These are phyloP conservation scores for Biancaea sappan DNA, from an alignment of 306 rosid species.

Conservation along the genomic window DNA sequence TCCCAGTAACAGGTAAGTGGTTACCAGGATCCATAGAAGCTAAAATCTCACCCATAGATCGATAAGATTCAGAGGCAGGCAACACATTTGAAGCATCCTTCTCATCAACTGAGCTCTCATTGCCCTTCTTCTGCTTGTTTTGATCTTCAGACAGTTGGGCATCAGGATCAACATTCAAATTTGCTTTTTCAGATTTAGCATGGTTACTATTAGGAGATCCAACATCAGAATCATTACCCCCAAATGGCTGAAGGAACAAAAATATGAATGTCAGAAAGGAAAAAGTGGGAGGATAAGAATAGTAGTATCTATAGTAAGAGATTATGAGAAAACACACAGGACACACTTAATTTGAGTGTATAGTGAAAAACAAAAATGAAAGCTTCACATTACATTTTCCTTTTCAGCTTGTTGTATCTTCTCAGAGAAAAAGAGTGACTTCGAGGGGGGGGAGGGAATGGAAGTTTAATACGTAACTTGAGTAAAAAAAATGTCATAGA, in stretches of 20 bases:
- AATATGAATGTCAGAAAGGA: conserved; percentile 26
- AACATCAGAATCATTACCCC: conserved; percentile 78
- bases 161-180: conserved; percentile 46
- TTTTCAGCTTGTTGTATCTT: not conserved
- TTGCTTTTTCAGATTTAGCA: conserved; percentile 57
- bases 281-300: not conserved
- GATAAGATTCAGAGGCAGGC: conserved; percentile 71
- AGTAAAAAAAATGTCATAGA: not conserved
- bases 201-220: conserved; percentile 79
- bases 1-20: conserved; percentile 50
- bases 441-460: not conserved
- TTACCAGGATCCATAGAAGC: conserved; percentile 77
- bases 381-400: not conserved
- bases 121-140: conserved; percentile 58
- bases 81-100: conserved; percentile 58
- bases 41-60: conserved; percentile 92
- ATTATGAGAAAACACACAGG: not conserved
- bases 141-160: conserved; percentile 59
- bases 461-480: not conserved
- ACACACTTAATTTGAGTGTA: not conserved
- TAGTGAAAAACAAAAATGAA: not conserved
- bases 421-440: not conserved
- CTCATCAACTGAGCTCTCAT: conserved; percentile 53
- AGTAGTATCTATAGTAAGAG: not conserved
- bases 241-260: conserved; percentile 62